phyloP scores from a whole-genome alignment of 331 rosid genomes.

The Malus hybrid region DNA sequence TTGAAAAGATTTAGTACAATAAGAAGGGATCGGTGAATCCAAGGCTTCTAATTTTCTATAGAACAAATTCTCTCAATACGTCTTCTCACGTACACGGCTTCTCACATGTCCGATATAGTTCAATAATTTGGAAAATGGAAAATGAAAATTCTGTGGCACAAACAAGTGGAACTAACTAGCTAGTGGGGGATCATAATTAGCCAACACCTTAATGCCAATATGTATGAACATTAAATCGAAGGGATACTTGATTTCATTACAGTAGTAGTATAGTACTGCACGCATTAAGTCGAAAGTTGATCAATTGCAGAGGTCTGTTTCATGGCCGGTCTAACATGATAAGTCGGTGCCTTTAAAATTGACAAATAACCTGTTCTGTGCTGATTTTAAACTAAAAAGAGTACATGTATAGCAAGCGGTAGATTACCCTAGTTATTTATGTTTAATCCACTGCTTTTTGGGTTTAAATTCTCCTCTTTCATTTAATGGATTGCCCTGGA shows the following conservation, averaged over 20 bases:
- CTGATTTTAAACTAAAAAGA: no score
- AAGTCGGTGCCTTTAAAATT: slow-evolving; percentile 20
- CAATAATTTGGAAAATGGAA: no score
- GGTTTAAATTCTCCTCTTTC: no score
- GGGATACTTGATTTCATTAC: not conserved
- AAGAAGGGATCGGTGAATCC: not conserved
- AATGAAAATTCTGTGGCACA: not conserved
- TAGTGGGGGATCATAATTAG: not conserved
- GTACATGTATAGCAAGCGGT: no score
- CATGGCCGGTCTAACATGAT: slow-evolving; percentile 53
- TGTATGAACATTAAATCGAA: not conserved
- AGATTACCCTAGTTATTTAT: no score
- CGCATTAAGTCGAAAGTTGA: slow-evolving; percentile 10
- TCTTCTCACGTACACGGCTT: not conserved
- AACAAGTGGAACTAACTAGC: not conserved
- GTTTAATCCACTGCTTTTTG: no score
- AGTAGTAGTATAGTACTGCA: not conserved
- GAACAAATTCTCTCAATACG: not conserved
- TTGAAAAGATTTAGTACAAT: slow-evolving; percentile 2
- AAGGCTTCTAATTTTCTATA: not conserved
- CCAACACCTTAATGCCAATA: not conserved
- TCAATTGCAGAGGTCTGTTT: slow-evolving; percentile 28
- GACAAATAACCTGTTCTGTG: no score
- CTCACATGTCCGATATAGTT: no score
- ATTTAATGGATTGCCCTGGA: no score